These are phyloP conservation scores for Plasmopara viticola DNA, from an alignment of 352 stramenopile species.

Conservation along the genomic window DNA sequence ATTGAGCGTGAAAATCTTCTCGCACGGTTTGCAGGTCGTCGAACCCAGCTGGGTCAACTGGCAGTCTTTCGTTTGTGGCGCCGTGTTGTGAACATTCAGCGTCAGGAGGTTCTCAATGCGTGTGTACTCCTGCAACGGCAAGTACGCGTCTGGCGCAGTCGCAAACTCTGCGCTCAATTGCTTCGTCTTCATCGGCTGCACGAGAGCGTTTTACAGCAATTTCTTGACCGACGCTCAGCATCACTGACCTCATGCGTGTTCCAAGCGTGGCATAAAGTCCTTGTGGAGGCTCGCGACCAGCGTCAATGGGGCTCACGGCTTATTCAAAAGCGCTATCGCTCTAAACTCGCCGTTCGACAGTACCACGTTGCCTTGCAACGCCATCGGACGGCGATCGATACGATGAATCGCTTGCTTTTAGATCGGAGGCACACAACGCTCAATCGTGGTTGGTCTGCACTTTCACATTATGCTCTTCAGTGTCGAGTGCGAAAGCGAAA, in stretches of 20 bases:
- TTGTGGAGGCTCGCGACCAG: conserved; percentile 7
- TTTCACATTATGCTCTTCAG: conserved; percentile 46
- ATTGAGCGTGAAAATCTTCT: conserved; percentile 36
- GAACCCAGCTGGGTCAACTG: conserved; percentile 18
- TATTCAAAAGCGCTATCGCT: conserved; percentile 42
- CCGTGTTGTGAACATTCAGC: conserved; percentile 29
- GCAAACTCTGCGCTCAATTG: conserved; percentile 31
- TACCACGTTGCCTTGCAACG: conserved; percentile 36
- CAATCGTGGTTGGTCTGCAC: conserved; percentile 27
- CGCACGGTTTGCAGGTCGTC: conserved; percentile 28
- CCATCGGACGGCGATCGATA: conserved; percentile 36
- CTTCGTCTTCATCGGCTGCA: conserved; percentile 26
- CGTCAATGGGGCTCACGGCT: conserved; percentile 17
- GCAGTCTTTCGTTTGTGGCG: conserved; percentile 33
- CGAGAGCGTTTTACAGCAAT: conserved; percentile 36
- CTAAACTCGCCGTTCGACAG: conserved; percentile 23
- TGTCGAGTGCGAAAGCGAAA: conserved; percentile 33
- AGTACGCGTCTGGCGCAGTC: conserved; percentile 29
- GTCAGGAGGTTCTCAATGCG: conserved; percentile 27
- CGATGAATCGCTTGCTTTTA: conserved; percentile 44
- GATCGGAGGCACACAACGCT: conserved; percentile 29
- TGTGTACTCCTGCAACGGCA: conserved; percentile 35
- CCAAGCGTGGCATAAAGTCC: conserved; percentile 23
- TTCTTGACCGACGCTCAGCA: conserved; percentile 23
- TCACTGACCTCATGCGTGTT: conserved; percentile 16